Evolutionary conservation across 1,139 yeast genomes (phyloP).

Genomic region (Dujonia santamariae): DNA sequence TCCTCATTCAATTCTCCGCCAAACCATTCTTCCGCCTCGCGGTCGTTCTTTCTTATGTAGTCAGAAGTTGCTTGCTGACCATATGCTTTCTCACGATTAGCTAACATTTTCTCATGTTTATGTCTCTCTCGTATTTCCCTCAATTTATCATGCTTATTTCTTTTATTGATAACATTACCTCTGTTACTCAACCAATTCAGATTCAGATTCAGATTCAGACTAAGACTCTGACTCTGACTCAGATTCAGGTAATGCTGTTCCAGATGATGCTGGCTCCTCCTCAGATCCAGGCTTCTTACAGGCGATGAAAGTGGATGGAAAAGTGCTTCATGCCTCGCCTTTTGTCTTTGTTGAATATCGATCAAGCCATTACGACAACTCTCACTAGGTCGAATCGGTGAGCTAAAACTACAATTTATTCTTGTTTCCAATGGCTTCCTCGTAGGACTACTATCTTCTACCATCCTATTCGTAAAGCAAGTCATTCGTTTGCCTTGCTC

Average conservation of each 20-base stretch:
- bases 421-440: too few species aligned
- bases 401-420: too few species aligned
- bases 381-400: slow-evolving; percentile 11
- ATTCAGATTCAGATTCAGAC: too few species aligned
- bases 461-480: too few species aligned
- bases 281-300: slow-evolving; percentile 7
- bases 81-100: slow-evolving; percentile 22
- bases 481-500: too few species aligned
- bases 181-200: slow-evolving; percentile 3
- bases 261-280: too few species aligned
- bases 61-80: slow-evolving; percentile 19
- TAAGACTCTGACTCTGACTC: too few species aligned
- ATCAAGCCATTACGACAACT: slow-evolving; percentile 10
- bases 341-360: slow-evolving; percentile 16
- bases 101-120: slow-evolving; percentile 20
- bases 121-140: slow-evolving; percentile 27
- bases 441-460: too few species aligned
- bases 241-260: too few species aligned
- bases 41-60: not conserved
- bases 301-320: slow-evolving; percentile 25
- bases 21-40: slow-evolving; percentile 2
- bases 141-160: slow-evolving; percentile 27
- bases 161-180: slow-evolving; percentile 14
- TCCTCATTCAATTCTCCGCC: not conserved
- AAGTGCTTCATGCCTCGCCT: slow-evolving; percentile 15